These are phyloP conservation scores for Hortaea werneckii DNA, from an alignment of 2,329 filamentous ascomycete genomes.

Conservation along the genomic window DNA sequence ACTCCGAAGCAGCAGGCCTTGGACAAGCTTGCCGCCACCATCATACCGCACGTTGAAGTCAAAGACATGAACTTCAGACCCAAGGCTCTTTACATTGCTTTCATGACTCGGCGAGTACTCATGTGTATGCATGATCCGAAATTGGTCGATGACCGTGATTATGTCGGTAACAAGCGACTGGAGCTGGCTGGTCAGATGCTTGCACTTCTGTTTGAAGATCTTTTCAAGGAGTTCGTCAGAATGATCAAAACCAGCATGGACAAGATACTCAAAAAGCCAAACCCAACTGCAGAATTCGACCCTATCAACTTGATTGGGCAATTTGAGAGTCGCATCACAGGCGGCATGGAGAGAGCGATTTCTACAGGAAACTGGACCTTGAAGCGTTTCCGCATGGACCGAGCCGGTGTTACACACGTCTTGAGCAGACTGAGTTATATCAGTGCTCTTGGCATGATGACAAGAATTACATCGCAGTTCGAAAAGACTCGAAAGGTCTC, in stretches of 20 bases:
- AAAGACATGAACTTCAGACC: slow-evolving; percentile 86
- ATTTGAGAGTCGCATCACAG: slow-evolving; percentile 77
- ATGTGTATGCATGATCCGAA: slow-evolving; percentile 87
- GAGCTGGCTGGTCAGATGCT: slow-evolving; percentile 91
- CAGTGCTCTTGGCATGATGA: slow-evolving; percentile 98
- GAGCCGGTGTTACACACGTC: slow-evolving; percentile 92
- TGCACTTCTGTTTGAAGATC: slow-evolving; percentile 87
- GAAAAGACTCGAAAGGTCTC: slow-evolving; percentile 97
- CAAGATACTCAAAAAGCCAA: slow-evolving; percentile 89
- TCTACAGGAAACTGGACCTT: slow-evolving; percentile 97
- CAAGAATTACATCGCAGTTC: slow-evolving; percentile 93
- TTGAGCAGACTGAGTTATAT: slow-evolving; percentile 94
- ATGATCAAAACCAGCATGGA: slow-evolving; percentile 90
- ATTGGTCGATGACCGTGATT: slow-evolving; percentile 90
- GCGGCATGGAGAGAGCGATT: slow-evolving; percentile 90
- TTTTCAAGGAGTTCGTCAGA: slow-evolving; percentile 90
- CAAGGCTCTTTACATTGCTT: slow-evolving; percentile 92
- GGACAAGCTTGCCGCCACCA: slow-evolving; percentile 82
- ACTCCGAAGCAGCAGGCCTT: slow-evolving; percentile 86
- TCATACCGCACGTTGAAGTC: slow-evolving; percentile 90
- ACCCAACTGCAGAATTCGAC: slow-evolving; percentile 79
- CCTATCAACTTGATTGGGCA: slow-evolving; percentile 74
- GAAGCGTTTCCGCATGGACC: slow-evolving; percentile 97
- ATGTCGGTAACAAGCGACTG: slow-evolving; percentile 93
- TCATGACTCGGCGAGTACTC: slow-evolving; percentile 92